Percentiles rank a stretch among this genome's conserved stretches.
Conservation (phyloP, 139 green algal species). For the Ettlia oleoabundans region DNA sequence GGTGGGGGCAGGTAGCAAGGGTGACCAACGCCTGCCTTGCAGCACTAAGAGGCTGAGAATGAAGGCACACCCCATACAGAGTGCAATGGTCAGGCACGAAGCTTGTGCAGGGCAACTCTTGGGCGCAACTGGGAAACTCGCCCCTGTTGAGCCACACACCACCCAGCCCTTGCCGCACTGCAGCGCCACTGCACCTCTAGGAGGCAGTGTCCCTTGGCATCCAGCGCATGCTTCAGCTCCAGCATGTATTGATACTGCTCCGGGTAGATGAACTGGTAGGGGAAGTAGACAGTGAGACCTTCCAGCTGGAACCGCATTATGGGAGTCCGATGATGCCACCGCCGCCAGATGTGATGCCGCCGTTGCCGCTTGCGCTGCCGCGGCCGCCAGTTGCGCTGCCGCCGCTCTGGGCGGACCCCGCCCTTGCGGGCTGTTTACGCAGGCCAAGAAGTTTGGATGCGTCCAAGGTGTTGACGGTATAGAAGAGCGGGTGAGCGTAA, state of each 20-base stretch:
- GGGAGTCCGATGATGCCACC: background rate
- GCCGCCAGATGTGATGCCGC: background rate
- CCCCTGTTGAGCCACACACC: no score
- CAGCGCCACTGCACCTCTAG: slow-evolving; percentile 93
- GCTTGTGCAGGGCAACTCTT: background rate
- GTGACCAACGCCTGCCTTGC: background rate
- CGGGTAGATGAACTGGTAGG: slow-evolving; percentile 97
- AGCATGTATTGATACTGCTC: slow-evolving; percentile 99
- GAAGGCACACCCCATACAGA: no score
- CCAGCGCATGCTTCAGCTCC: slow-evolving; percentile 95
- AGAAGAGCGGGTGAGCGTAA: no score
- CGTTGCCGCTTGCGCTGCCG: no score
- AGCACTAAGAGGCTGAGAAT: no score
- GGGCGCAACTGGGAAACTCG: no score
- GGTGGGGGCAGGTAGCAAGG: background rate
- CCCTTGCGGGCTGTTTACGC: no score
- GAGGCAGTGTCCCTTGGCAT: slow-evolving; percentile 96
- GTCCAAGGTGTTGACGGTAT: no score
- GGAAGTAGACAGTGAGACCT: slow-evolving; percentile 95
- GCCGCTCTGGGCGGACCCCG: no score
- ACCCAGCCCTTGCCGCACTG: no score
- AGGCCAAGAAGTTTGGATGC: no score
- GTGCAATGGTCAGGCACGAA: background rate
- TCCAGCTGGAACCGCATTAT: slow-evolving; percentile 95
- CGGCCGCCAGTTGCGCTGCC: no score